A percentile compares a stretch with the other conserved stretches of the same genome.
phyloP scores from a whole-genome alignment of 306 rosid genomes.

The Quercus cerris region DNA sequence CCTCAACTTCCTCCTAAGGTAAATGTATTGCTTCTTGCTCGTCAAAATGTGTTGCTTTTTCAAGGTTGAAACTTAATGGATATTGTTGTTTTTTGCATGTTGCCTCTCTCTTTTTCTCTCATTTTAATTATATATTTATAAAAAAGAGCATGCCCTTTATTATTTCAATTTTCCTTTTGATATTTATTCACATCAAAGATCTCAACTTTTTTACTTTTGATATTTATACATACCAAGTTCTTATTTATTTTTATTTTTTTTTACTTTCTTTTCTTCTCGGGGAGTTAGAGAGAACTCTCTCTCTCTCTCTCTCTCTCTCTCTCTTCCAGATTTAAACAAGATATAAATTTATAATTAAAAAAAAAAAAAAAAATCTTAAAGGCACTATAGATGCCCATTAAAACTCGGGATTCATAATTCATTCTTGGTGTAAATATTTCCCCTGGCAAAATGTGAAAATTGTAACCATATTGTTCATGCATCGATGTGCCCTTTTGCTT shows the following conservation, averaged over 20 bases:
- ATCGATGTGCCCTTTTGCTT: background rate
- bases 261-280: background rate
- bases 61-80: background rate
- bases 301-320: background rate
- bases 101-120: background rate
- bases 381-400: background rate
- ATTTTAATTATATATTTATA: background rate
- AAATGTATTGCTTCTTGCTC: background rate
- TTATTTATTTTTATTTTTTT: background rate
- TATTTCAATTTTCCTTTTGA: background rate
- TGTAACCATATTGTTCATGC: no score
- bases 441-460: no score
- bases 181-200: background rate
- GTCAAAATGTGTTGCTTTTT: background rate
- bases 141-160: background rate
- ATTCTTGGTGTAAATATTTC: no score
- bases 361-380: background rate
- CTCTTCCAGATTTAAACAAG: background rate
- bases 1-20: conserved; percentile 83
- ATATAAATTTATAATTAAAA: no score
- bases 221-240: background rate
- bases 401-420: background rate
- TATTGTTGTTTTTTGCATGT: background rate
- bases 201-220: background rate
- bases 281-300: background rate